Conservation (phyloP, 768 basidiomycete genomes). For the Lepiota brunneoincarnata region DNA sequence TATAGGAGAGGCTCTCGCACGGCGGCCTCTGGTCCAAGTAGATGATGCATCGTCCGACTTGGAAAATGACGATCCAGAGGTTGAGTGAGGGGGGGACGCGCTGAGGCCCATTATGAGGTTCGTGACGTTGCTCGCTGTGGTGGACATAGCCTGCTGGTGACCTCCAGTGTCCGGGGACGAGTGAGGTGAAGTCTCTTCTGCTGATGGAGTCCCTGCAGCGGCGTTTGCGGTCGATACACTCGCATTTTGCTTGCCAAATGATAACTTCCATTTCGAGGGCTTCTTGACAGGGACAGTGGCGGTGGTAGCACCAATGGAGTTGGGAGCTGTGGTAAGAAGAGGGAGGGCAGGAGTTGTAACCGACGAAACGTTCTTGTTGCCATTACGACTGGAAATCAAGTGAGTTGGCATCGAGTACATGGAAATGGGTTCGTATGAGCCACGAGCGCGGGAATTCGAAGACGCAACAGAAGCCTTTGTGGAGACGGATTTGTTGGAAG, state of each 20-base stretch:
- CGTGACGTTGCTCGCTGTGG: slow-evolving; percentile 77
- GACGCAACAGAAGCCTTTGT: slow-evolving; percentile 27
- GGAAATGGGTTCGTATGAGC: slow-evolving; percentile 42
- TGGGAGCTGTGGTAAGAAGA: slow-evolving; percentile 15
- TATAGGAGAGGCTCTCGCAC: slow-evolving; percentile 23
- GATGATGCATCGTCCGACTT: slow-evolving; percentile 38
- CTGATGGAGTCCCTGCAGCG: slow-evolving; percentile 36
- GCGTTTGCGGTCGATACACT: slow-evolving; percentile 27
- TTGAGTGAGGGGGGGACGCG: slow-evolving; percentile 35
- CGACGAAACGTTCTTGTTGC: slow-evolving; percentile 17
- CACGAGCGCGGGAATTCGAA: slow-evolving; percentile 18
- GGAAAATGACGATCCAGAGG: slow-evolving; percentile 17
- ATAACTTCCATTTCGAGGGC: slow-evolving; percentile 83
- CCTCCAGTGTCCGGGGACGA: slow-evolving; percentile 25
- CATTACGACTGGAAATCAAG: slow-evolving; percentile 18
- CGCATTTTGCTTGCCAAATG: slow-evolving; percentile 60
- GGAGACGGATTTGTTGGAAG: slow-evolving; percentile 30
- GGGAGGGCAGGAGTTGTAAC: slow-evolving; percentile 17
- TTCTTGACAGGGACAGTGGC: slow-evolving; percentile 58
- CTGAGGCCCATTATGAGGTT: slow-evolving; percentile 71
- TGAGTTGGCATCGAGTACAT: slow-evolving; percentile 42
- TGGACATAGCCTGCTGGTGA: slow-evolving; percentile 43
- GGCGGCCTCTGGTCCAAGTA: slow-evolving; percentile 51
- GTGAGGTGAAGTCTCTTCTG: slow-evolving; percentile 35
- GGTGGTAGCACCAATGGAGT: slow-evolving; percentile 18